Base-by-base conservation (phyloP, 768 basidiomycete genomes). In the Hypsizygus marmoreus region DNA sequence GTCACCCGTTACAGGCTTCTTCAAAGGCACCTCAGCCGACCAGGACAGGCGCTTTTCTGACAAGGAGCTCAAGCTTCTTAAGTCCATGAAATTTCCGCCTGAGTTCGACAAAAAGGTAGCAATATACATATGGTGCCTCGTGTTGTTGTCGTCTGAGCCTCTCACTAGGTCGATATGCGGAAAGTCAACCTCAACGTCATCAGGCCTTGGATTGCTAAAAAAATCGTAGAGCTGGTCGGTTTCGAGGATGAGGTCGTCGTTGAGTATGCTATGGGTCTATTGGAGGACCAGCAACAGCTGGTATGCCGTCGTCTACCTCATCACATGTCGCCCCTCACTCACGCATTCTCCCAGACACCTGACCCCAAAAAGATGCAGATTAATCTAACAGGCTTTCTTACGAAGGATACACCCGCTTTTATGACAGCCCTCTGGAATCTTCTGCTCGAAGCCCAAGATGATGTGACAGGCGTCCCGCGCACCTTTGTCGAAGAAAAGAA, bases 341-440 rank as follows among this genome's bases (percentile, higher is more conserved):
- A 40, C 36, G 33, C 30, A 32, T 37, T 23, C 14, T 1, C 12
- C 17, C 59, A 95, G 92, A 82, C 79, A 4, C 91, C 92, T 9
- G 95, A 98, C 66, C 91, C 94, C 4, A 85, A 83, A 65, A 94
- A 90, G 70, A 94, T 98, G 86, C 94, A 97, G 68, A 93, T 98
- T 50, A 86, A 87, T 59, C 69, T 99, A 19, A 90, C 88, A 2
- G 95, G 95, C 6, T 99, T 99, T 66, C 78, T 99, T 47, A 89
- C 90, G 3, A 82, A 85, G 53, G 82, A 91, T 47, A 97, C 97
- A 0, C 74, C 89, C 0, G 64, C 74, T 0, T 99, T 99, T 68
- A 97, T 97, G 94, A 64, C 71, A 4, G 76, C 84, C 1, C 77
- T 99, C 0, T 99, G 97, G 97, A 82, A 76, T 19, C 75, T 98